Conservation (phyloP, 129 eudicot genomes). For the Solidago caesia region DNA sequence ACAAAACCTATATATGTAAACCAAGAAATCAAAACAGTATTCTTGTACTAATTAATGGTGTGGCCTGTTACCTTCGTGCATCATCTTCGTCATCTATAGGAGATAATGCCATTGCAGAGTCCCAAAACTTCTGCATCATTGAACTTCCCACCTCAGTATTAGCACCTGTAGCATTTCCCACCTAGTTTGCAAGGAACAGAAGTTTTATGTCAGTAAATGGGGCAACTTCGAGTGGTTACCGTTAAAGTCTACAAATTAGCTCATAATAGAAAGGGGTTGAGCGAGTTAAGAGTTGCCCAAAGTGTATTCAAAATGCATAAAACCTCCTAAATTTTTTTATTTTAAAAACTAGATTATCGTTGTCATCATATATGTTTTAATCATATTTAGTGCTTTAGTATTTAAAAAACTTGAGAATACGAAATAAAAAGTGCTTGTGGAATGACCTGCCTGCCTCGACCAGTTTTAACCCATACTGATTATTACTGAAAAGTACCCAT, state of each 20-base stretch:
- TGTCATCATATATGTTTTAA: not conserved
- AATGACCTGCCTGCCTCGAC: not conserved
- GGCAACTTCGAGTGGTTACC: not conserved
- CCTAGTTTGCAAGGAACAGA: slow-evolving; percentile 41
- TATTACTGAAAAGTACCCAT: not conserved
- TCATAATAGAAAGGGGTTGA: not conserved
- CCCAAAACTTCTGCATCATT: slow-evolving; percentile 98
- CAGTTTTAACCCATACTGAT: not conserved
- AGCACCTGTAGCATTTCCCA: slow-evolving; percentile 76
- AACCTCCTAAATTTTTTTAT: not conserved
- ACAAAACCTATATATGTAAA: slow-evolving; percentile 22
- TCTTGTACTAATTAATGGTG: not conserved
- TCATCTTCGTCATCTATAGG: slow-evolving; percentile 75
- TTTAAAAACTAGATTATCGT: not conserved
- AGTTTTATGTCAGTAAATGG: not conserved
- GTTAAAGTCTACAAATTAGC: too few relatives aligned
- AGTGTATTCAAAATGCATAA: not conserved
- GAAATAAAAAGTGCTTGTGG: not conserved
- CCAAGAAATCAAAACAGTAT: not conserved
- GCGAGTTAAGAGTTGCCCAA: not conserved
- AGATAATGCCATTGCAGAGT: slow-evolving; percentile 82
- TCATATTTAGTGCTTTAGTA: not conserved
- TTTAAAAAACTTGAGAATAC: not conserved
- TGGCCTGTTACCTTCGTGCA: slow-evolving; percentile 54
- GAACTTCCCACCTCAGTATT: slow-evolving; percentile 70